Percentiles rank a stretch among this genome's conserved stretches.
Conservation (phyloP, 116 monocot genomes). For the Phalaenopsis hybrid region DNA sequence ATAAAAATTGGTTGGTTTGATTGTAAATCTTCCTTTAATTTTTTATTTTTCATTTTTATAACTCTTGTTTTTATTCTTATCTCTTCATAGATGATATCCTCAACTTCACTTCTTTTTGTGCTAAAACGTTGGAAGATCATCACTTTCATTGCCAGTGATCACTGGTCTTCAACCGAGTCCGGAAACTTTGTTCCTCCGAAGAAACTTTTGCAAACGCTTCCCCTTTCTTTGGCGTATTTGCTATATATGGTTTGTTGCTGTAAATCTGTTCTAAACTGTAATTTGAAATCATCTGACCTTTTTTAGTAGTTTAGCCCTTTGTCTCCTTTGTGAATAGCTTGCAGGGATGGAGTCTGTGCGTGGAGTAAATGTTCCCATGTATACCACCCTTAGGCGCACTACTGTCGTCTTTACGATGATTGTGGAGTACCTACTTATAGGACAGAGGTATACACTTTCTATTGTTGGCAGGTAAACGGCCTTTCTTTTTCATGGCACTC, state of each 20-base stretch:
- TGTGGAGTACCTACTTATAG: conserved; percentile 73
- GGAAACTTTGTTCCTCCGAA: conserved; percentile 49
- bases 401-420: conserved; percentile 89
- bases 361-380: conserved; percentile 98
- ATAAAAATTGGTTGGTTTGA: too few species aligned
- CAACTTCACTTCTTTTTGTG: conserved; percentile 62
- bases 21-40: too few species aligned
- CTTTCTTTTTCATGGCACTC: neutral
- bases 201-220: conserved; percentile 68
- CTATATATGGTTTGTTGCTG: conserved; percentile 69
- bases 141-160: conserved; percentile 56
- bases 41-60: conserved; percentile 6
- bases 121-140: conserved; percentile 70
- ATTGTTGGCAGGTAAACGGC: conserved; percentile 69
- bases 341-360: conserved; percentile 95
- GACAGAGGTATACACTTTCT: conserved; percentile 53
- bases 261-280: neutral
- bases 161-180: conserved; percentile 39
- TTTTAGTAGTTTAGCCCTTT: neutral
- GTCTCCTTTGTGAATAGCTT: conserved; percentile 40
- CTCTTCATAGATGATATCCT: conserved; percentile 69
- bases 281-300: neutral
- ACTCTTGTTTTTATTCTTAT: conserved; percentile 2
- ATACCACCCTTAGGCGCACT: conserved; percentile 88
- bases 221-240: conserved; percentile 79